Conservation (phyloP, 2,329 filamentous ascomycete genomes). For the Ceratocystis huliohia region DNA sequence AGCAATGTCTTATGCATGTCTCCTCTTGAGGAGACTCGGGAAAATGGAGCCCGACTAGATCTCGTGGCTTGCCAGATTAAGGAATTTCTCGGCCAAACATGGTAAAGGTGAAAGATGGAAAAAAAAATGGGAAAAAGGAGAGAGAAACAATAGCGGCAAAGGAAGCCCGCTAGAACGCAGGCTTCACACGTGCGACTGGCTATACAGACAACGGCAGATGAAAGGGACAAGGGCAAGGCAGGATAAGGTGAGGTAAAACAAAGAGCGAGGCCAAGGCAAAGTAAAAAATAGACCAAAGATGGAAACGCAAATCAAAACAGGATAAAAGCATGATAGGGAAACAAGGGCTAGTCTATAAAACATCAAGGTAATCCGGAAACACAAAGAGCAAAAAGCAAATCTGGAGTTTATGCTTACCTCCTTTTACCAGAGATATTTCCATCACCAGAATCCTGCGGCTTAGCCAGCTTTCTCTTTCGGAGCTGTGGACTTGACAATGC, state of each 20-base stretch:
- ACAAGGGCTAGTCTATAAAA: background rate
- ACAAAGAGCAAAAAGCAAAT: background rate
- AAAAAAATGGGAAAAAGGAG: background rate
- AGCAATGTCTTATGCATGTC: background rate
- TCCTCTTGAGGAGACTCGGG: background rate
- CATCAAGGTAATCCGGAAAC: background rate
- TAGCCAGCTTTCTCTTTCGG: conserved; percentile 66
- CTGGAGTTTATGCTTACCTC: conserved; percentile 46
- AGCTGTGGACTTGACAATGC: conserved; percentile 57
- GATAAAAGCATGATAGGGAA: background rate
- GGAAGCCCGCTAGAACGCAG: background rate
- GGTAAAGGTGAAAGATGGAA: background rate
- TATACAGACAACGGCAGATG: conserved; percentile 11
- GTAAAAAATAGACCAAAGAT: too few relatives aligned
- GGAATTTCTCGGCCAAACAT: too few relatives aligned
- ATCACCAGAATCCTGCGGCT: conserved; percentile 33
- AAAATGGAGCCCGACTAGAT: background rate
- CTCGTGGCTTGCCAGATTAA: background rate
- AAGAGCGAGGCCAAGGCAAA: background rate
- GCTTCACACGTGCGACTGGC: conserved; percentile 7
- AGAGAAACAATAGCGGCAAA: background rate
- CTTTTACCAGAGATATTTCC: conserved; percentile 52
- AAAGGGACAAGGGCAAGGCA: background rate
- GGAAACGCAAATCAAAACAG: too few relatives aligned
- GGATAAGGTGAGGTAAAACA: too few relatives aligned